phyloP scores from a whole-genome alignment of 2,329 filamentous ascomycete species.

The Diplodia seriata region DNA sequence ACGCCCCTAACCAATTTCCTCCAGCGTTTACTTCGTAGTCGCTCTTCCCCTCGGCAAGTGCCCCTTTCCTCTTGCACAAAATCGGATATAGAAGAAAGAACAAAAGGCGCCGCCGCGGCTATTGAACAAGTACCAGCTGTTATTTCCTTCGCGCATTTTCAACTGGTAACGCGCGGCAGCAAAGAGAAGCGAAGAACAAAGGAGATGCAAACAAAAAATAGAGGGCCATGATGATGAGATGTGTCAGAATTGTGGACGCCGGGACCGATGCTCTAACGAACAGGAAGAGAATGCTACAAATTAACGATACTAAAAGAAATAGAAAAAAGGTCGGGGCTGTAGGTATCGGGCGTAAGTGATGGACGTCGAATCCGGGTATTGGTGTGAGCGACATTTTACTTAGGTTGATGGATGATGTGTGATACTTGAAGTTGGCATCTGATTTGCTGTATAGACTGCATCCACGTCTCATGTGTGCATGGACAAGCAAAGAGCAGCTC shows the following conservation, averaged over 20 bases:
- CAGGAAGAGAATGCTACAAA: conserved; percentile 1
- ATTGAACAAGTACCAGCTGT: neutral
- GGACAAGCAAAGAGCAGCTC: neutral
- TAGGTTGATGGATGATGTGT: neutral
- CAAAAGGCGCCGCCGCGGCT: neutral
- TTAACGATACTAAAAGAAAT: conserved; percentile 16
- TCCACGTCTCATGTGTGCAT: conserved; percentile 6
- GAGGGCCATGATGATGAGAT: conserved; percentile 5
- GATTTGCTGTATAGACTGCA: conserved; percentile 23
- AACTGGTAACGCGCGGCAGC: neutral
- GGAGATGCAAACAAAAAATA: neutral
- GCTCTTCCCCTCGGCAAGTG: neutral
- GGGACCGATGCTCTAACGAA: conserved; percentile 20
- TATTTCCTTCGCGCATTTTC: too few species aligned
- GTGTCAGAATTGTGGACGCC: conserved; percentile 8
- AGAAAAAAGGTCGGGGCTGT: neutral
- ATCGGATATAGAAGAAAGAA: neutral
- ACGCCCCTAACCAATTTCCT: neutral
- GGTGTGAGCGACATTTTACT: neutral
- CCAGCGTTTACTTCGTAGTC: neutral
- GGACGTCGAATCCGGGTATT: neutral
- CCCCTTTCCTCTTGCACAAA: too few species aligned
- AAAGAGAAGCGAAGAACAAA: neutral
- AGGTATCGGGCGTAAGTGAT: neutral
- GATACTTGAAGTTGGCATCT: conserved; percentile 2